A percentile compares a stretch with the other conserved stretches of the same genome.
These are phyloP conservation scores for Botrytis porri DNA, from an alignment of 2,329 filamentous ascomycete species.

Conservation along the genomic window DNA sequence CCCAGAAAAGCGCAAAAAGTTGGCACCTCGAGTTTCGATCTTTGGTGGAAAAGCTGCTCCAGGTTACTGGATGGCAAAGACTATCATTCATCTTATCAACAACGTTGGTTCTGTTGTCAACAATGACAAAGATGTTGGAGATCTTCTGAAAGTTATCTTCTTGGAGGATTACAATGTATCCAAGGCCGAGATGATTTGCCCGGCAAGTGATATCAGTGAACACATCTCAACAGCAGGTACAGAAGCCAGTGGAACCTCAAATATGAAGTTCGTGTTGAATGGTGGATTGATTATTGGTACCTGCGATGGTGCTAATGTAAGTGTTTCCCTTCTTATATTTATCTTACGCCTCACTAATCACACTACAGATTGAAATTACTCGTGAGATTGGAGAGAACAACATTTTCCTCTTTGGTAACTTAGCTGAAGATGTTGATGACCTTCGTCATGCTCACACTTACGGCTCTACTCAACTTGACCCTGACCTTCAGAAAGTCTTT, in stretches of 20 bases:
- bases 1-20: conserved; percentile 80
- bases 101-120: conserved; percentile 87
- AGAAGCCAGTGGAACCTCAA: conserved; percentile 85
- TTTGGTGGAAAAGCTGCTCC: conserved; percentile 98
- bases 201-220: conserved; percentile 94
- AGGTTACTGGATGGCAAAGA: conserved; percentile 99
- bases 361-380: conserved; percentile 83
- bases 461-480: conserved; percentile 72
- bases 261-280: conserved; percentile 99
- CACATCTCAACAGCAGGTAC: conserved; percentile 98
- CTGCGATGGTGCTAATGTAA: conserved; percentile 93
- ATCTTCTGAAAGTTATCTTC: conserved; percentile 95
- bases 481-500: conserved; percentile 77
- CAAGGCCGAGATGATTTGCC: conserved; percentile 95
- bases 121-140: conserved; percentile 85
- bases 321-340: conserved; percentile 37
- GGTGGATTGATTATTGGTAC: conserved; percentile 97
- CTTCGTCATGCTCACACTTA: conserved; percentile 89
- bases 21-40: conserved; percentile 84
- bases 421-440: conserved; percentile 94
- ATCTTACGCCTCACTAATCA: conserved; percentile 17
- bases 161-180: conserved; percentile 98
- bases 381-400: conserved; percentile 95
- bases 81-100: conserved; percentile 95
- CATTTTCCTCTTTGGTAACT: conserved; percentile 96